Evolutionary conservation across 148 eudicot genomes (phyloP).

Genomic region (Pharnaceum exiguum): DNA sequence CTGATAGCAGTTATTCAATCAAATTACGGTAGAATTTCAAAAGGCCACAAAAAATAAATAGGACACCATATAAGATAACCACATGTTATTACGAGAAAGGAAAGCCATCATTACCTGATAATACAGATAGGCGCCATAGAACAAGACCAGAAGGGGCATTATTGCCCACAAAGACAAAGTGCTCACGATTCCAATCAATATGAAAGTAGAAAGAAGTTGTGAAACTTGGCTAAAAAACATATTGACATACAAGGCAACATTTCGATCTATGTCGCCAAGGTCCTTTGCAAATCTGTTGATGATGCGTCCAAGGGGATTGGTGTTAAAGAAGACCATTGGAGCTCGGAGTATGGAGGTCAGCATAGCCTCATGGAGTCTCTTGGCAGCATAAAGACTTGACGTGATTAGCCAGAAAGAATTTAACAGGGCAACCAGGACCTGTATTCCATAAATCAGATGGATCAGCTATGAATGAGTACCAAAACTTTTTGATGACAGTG

Average conservation of each 20-base stretch:
- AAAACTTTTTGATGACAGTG: not conserved
- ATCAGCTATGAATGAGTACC: too few relatives aligned
- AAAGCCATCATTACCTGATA: slow-evolving; percentile 65
- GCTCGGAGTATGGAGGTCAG: slow-evolving; percentile 82
- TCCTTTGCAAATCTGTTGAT: slow-evolving; percentile 97
- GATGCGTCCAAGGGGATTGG: slow-evolving; percentile 91
- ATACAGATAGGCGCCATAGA: slow-evolving; percentile 82
- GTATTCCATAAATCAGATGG: slow-evolving; percentile 15
- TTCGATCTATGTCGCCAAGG: slow-evolving; percentile 84
- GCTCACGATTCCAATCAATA: slow-evolving; percentile 90
- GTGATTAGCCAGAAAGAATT: slow-evolving; percentile 89
- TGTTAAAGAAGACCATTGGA: slow-evolving; percentile 95
- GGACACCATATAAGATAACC: not conserved
- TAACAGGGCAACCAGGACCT: slow-evolving; percentile 71
- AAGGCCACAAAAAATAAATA: too few relatives aligned
- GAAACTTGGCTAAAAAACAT: slow-evolving; percentile 79
- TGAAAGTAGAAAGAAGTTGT: slow-evolving; percentile 89
- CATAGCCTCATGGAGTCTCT: slow-evolving; percentile 85
- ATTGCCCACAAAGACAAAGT: slow-evolving; percentile 96
- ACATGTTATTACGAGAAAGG: not conserved
- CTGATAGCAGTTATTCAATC: too few relatives aligned
- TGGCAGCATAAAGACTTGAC: slow-evolving; percentile 91
- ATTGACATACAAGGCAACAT: slow-evolving; percentile 68
- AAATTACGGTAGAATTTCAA: too few relatives aligned
- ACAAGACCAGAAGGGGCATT: slow-evolving; percentile 88